phyloP scores from a whole-genome alignment of 2,329 filamentous ascomycete species.

The Penicillium frequentans region DNA sequence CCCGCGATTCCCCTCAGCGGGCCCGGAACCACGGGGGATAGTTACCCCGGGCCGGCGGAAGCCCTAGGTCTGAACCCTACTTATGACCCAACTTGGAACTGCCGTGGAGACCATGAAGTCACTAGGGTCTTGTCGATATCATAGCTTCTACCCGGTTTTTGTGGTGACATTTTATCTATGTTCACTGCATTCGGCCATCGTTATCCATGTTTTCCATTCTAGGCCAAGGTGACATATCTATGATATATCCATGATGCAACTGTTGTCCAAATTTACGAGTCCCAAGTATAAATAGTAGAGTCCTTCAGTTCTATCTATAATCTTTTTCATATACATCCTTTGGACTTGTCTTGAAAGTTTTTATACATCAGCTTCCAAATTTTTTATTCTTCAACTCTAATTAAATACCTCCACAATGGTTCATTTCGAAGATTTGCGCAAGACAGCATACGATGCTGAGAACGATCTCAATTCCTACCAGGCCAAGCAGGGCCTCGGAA shows the following conservation, averaged over 20 bases:
- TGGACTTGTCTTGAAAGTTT: too few relatives aligned
- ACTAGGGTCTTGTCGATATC: slow-evolving; percentile 6
- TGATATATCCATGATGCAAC: background rate
- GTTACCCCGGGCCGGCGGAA: slow-evolving; percentile 22
- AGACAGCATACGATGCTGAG: slow-evolving; percentile 36
- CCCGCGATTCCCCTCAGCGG: slow-evolving; percentile 18
- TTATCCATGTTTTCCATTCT: background rate
- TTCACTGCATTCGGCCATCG: slow-evolving; percentile 8
- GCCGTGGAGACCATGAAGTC: slow-evolving; percentile 24
- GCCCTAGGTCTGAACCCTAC: slow-evolving; percentile 34
- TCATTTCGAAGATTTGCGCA: slow-evolving; percentile 24
- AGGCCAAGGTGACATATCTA: background rate
- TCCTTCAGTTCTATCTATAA: background rate
- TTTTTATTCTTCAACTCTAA: background rate
- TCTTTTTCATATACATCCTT: too few relatives aligned
- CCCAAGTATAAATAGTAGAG: background rate
- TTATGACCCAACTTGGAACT: slow-evolving; percentile 10
- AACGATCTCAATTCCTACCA: slow-evolving; percentile 42
- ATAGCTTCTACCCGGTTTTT: slow-evolving; percentile 10
- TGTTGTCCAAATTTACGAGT: slow-evolving; percentile 6
- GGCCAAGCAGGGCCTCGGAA: slow-evolving; percentile 40
- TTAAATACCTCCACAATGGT: background rate
- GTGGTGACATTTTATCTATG: background rate
- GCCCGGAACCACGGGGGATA: slow-evolving; percentile 19
- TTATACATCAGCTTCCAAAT: too few relatives aligned